Evolutionary conservation across 2,329 filamentous ascomycete genomes (phyloP).

Genomic region (Dactylellina sp.): DNA sequence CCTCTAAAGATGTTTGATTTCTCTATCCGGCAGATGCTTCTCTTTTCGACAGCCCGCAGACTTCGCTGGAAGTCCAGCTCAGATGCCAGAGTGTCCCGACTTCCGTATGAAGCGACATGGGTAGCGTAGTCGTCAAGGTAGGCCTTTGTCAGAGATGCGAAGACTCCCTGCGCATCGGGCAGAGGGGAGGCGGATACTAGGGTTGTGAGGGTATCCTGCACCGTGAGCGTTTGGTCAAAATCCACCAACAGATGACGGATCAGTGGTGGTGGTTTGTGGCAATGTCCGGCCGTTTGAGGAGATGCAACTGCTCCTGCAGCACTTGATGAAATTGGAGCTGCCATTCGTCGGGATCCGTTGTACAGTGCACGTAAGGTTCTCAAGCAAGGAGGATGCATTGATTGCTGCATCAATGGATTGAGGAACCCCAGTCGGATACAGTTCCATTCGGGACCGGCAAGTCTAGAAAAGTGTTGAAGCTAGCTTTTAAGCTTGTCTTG

Average conservation of each 20-base stretch:
- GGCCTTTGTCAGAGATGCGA: constrained; percentile 28
- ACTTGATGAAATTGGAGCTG: not conserved
- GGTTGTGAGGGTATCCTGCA: constrained; percentile 32
- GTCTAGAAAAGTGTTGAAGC: not conserved
- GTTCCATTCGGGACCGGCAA: not conserved
- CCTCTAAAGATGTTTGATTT: constrained; percentile 43
- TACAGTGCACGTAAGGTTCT: not conserved
- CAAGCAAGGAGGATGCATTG: not conserved
- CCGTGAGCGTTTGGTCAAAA: constrained; percentile 46
- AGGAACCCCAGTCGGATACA: constrained; percentile 5
- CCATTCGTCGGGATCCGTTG: not conserved
- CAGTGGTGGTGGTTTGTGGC: not conserved
- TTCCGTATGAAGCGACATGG: constrained; percentile 15
- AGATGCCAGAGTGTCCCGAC: constrained; percentile 10
- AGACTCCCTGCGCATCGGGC: constrained; percentile 18
- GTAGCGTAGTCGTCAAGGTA: constrained; percentile 33
- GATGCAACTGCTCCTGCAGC: constrained; percentile 2
- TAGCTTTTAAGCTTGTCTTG: not conserved
- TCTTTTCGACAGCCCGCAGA: constrained; percentile 26
- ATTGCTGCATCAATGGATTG: too few species aligned
- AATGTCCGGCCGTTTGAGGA: not conserved
- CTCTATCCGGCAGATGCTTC: constrained; percentile 41
- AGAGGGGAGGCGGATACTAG: constrained; percentile 39
- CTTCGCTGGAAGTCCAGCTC: constrained; percentile 32
- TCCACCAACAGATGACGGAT: constrained; percentile 40